Evolutionary conservation across 805 yeast species (phyloP).

Genomic region (Candida methanosorbosa): DNA sequence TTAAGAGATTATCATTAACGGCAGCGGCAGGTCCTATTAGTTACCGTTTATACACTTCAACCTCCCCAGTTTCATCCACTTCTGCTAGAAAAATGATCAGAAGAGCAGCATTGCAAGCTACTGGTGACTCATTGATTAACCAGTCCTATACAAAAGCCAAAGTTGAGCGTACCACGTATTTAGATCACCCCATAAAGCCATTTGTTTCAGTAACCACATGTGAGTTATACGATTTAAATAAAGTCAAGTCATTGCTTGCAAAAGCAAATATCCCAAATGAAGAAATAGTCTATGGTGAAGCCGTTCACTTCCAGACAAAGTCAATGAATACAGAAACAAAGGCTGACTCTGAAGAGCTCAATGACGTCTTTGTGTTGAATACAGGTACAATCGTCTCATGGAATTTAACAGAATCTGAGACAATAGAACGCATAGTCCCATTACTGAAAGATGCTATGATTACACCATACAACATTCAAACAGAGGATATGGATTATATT

Average conservation of each 20-base stretch:
- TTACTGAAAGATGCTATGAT: conserved; percentile 40
- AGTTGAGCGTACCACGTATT: conserved; percentile 3
- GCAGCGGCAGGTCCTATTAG: not conserved
- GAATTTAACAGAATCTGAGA: conserved; percentile 58
- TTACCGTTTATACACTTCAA: not conserved
- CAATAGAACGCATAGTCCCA: conserved; percentile 41
- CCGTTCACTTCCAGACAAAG: conserved; percentile 42
- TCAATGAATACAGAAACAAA: conserved; percentile 18
- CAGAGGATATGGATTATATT: conserved; percentile 82
- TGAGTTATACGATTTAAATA: conserved; percentile 56
- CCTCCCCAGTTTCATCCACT: not conserved
- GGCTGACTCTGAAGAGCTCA: no score
- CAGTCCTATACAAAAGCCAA: conserved; percentile 7
- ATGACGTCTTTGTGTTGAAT: conserved; percentile 59
- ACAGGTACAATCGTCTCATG: conserved; percentile 82
- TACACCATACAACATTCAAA: conserved; percentile 45
- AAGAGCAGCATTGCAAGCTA: not conserved
- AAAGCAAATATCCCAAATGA: conserved; percentile 25
- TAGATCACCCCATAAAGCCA: conserved; percentile 17
- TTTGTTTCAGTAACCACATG: conserved; percentile 69
- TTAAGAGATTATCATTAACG: not conserved
- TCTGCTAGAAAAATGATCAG: not conserved
- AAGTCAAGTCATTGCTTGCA: conserved; percentile 31
- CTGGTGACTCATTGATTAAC: conserved; percentile 2
- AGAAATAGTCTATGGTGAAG: conserved; percentile 40